Evolutionary conservation across 2,329 filamentous ascomycete species (phyloP).

Genomic region (Xylariaceae sp.): DNA sequence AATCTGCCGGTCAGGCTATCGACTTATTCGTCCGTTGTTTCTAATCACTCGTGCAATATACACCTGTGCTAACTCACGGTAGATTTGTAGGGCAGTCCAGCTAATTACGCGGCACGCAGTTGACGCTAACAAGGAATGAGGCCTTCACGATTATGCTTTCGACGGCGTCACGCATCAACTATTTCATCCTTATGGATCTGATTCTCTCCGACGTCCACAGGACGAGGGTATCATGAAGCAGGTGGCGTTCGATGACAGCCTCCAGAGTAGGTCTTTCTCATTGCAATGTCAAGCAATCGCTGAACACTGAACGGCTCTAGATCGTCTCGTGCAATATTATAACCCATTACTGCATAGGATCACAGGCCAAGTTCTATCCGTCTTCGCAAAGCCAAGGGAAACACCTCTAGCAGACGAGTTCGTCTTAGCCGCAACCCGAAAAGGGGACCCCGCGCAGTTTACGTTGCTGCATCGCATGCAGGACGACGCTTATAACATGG

Average conservation of each 20-base stretch:
- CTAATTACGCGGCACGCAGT: background rate
- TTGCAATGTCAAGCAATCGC: background rate
- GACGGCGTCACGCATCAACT: slow-evolving; percentile 66
- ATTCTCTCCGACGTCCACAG: slow-evolving; percentile 51
- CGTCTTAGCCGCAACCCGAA: slow-evolving; percentile 49
- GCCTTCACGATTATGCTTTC: slow-evolving; percentile 63
- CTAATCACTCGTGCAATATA: background rate
- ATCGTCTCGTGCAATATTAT: slow-evolving; percentile 58
- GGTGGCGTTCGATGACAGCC: slow-evolving; percentile 62
- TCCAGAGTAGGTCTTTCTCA: slow-evolving; percentile 51
- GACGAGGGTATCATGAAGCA: slow-evolving; percentile 66
- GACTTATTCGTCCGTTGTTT: slow-evolving; percentile 56
- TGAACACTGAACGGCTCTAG: slow-evolving; percentile 34
- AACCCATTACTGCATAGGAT: slow-evolving; percentile 48
- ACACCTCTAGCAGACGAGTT: slow-evolving; percentile 57
- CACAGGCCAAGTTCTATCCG: slow-evolving; percentile 42
- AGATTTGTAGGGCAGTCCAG: slow-evolving; percentile 25
- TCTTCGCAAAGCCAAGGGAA: slow-evolving; percentile 51
- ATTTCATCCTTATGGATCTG: slow-evolving; percentile 62
- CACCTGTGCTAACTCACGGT: slow-evolving; percentile 10
- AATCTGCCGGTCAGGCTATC: slow-evolving; percentile 42
- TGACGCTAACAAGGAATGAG: slow-evolving; percentile 25
- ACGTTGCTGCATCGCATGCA: slow-evolving; percentile 57
- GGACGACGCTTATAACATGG: slow-evolving; percentile 47
- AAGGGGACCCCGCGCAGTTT: slow-evolving; percentile 46